A percentile compares a stretch with the other conserved stretches of the same genome.
phyloP scores from a whole-genome alignment of 352 stramenopile species.

The Elongisporangium senticosum region DNA sequence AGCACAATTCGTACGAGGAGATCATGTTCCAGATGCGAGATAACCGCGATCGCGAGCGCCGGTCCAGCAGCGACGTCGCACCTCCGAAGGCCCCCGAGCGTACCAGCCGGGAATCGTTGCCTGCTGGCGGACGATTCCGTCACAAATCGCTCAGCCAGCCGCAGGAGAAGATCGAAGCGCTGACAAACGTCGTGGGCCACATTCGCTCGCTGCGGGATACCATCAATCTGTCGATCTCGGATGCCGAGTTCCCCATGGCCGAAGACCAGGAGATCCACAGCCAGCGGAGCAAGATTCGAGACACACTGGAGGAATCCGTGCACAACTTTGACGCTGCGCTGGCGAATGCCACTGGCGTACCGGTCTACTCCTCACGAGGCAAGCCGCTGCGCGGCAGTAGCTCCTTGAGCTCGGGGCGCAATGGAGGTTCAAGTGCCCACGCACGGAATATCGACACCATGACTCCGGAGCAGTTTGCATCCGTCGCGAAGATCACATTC shows the following conservation, averaged over 20 bases:
- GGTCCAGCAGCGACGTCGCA: slow-evolving; percentile 27
- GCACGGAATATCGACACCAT: slow-evolving; percentile 12
- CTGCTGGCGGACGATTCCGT: slow-evolving; percentile 1
- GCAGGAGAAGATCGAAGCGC: slow-evolving; percentile 44
- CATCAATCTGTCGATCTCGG: slow-evolving; percentile 60
- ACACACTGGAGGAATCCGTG: slow-evolving; percentile 45
- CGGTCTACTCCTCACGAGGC: slow-evolving; percentile 23
- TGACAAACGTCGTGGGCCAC: slow-evolving; percentile 55
- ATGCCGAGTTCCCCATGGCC: slow-evolving; percentile 18
- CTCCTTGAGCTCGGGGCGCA: background rate
- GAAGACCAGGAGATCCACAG: slow-evolving; percentile 49
- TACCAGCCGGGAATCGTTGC: slow-evolving; percentile 9
- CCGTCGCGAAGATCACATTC: slow-evolving; percentile 57
- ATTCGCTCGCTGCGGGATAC: slow-evolving; percentile 64
- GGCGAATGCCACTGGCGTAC: slow-evolving; percentile 34
- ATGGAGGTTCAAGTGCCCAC: background rate
- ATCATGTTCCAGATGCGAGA: slow-evolving; percentile 58
- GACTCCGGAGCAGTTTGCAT: slow-evolving; percentile 47
- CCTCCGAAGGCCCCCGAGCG: slow-evolving; percentile 6
- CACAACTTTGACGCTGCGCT: slow-evolving; percentile 43
- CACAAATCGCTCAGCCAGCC: slow-evolving; percentile 6
- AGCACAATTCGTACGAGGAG: slow-evolving; percentile 56
- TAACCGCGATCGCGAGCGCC: slow-evolving; percentile 33
- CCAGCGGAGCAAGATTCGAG: slow-evolving; percentile 46
- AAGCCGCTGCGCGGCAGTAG: background rate